A percentile compares a stretch with the other conserved stretches of the same genome.
These are phyloP conservation scores for Albizia julibrissin DNA, from an alignment of 306 rosid species.

Conservation along the genomic window DNA sequence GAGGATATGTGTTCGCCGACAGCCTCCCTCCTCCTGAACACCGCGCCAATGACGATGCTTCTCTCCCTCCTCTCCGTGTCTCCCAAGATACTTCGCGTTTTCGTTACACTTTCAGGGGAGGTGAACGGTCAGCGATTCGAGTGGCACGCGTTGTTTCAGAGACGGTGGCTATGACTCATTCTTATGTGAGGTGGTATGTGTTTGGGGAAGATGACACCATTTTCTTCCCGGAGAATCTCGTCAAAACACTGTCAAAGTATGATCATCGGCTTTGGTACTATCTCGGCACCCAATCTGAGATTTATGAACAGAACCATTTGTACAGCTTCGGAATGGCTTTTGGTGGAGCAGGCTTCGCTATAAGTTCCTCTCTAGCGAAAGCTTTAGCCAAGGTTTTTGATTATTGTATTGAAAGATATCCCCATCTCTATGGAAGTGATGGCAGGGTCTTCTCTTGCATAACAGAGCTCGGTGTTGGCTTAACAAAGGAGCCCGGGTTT, in stretches of 20 bases:
- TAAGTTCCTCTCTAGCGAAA: constrained; percentile 64
- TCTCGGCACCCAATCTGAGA: constrained; percentile 71
- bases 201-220: constrained; percentile 89
- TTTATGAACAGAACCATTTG: constrained; percentile 43
- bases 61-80: constrained; percentile 61
- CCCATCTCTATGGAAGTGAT: constrained; percentile 88
- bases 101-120: constrained; percentile 57
- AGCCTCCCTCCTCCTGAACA: constrained; percentile 37
- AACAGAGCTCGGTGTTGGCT: constrained; percentile 71
- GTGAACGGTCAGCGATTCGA: constrained; percentile 64
- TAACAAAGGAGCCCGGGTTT: constrained; percentile 82
- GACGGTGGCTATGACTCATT: constrained; percentile 51
- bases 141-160: constrained; percentile 82
- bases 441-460: constrained; percentile 69
- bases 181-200: constrained; percentile 81
- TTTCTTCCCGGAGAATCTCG: constrained; percentile 78
- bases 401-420: constrained; percentile 70
- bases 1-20: constrained; percentile 76
- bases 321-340: constrained; percentile 76
- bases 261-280: constrained; percentile 77
- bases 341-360: constrained; percentile 86
- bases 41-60: constrained; percentile 7
- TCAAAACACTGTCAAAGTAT: constrained; percentile 72
- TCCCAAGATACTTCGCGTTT: constrained; percentile 70
- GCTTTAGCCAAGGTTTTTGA: constrained; percentile 66